These are phyloP conservation scores for Trichosporon coremiiforme DNA, from an alignment of 1,284 basidiomycete genomes.

Conservation along the genomic window DNA sequence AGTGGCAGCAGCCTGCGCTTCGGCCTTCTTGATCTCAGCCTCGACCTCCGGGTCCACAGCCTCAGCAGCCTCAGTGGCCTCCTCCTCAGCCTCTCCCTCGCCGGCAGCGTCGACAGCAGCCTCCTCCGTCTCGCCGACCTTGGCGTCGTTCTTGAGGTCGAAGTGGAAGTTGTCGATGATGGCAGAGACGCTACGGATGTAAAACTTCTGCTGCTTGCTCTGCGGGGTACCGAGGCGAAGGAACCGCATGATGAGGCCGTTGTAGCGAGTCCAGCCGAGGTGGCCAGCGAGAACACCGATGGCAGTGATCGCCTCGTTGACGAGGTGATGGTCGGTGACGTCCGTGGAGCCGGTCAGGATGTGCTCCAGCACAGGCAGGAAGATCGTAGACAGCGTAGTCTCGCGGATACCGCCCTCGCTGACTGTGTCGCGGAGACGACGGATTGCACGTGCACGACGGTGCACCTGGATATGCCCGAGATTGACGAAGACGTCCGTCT, in stretches of 20 bases:
- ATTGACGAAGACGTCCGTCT: conserved; percentile 97
- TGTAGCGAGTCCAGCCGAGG: conserved; percentile 83
- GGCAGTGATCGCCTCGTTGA: conserved; percentile 83
- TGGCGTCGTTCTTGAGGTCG: conserved; percentile 62
- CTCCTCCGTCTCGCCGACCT: conserved; percentile 42
- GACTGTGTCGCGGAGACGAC: conserved; percentile 78
- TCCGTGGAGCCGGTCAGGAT: conserved; percentile 71
- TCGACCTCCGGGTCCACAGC: conserved; percentile 40
- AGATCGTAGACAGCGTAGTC: conserved; percentile 75
- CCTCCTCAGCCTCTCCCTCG: conserved; percentile 35
- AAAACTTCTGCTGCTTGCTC: conserved; percentile 75
- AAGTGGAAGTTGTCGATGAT: conserved; percentile 94
- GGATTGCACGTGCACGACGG: conserved; percentile 82
- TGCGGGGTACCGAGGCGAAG: conserved; percentile 72
- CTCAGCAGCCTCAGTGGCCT: conserved; percentile 47
- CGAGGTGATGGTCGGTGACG: conserved; percentile 80
- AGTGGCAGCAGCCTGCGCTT: conserved; percentile 25
- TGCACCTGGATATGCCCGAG: conserved; percentile 93
- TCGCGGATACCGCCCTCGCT: conserved; percentile 72
- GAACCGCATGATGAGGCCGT: conserved; percentile 78
- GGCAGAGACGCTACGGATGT: conserved; percentile 81
- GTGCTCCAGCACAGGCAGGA: conserved; percentile 83
- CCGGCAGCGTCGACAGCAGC: conserved; percentile 38
- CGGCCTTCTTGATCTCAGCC: conserved; percentile 31
- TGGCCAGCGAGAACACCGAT: conserved; percentile 74